Conservation (phyloP, 176 grass and related monocot genomes). For the Stipa capillata region DNA sequence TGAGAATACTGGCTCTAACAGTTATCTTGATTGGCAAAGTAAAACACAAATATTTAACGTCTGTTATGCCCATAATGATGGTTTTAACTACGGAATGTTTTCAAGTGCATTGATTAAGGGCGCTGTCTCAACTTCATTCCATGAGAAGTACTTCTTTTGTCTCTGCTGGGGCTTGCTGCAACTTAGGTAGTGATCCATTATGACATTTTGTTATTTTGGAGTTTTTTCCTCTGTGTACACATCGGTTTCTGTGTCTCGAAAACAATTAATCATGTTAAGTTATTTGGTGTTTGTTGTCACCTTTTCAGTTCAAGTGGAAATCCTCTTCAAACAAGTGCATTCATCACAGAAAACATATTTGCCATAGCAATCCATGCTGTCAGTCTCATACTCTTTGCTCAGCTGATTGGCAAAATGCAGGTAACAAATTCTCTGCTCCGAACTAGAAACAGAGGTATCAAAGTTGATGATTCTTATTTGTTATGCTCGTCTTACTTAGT, state of each 20-base stretch:
- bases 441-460: not conserved
- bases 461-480: not conserved
- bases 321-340: constrained; percentile 49
- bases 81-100: constrained; percentile 74
- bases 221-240: not conserved
- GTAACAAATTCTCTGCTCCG: constrained; percentile 10
- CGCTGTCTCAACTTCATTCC: constrained; percentile 37
- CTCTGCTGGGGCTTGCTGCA: constrained; percentile 90
- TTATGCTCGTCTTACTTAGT: not conserved
- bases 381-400: constrained; percentile 84
- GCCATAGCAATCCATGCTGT: constrained; percentile 66
- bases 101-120: not conserved
- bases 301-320: constrained; percentile 77
- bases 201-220: not conserved
- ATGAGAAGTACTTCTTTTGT: constrained; percentile 78
- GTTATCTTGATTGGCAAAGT: not conserved
- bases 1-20: not conserved
- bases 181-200: constrained; percentile 47
- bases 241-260: not conserved
- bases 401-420: constrained; percentile 91
- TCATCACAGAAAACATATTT: constrained; percentile 59
- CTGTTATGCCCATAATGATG: constrained; percentile 27
- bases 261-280: not conserved
- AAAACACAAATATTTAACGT: constrained; percentile 14
- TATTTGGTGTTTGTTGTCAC: not conserved